Base-by-base conservation (phyloP, 2,329 filamentous ascomycete species). In the Xylaria sp. region DNA sequence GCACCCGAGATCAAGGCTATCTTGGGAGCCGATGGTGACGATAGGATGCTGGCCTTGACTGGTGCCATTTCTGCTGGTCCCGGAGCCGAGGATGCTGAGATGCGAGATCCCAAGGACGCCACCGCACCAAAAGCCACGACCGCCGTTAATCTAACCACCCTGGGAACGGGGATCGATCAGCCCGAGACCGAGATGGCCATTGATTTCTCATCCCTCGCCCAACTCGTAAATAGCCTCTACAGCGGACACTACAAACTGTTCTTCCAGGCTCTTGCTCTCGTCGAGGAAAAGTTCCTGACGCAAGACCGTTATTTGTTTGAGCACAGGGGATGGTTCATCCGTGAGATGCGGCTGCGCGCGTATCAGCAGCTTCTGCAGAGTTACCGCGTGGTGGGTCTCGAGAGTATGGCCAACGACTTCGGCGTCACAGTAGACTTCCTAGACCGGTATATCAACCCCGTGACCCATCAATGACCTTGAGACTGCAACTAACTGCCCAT, bases 1-100 rank as follows among this genome's bases (percentile, higher is more conserved):
- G 96, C 96, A 7, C 95, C 96, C 13, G 96, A 99, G 82, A 97
- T 99, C 83, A 97, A 96, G 83, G 96, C 96, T 42, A 96, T 99
- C 70, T 88, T 99, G 27, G 96, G 95, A 65, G 76, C 76, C 42
- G 90, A 95, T 73, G 90, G 90, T 27, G 92, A 96, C 74, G 94
- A 97, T 77, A 95, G 95, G 81, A 84, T 97, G 61, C 86, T 93
- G 36, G 94, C 93, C 0, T 84, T 97, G 25, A 89, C 90, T 33
- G 94, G 94, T 20, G 90, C 91, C 36, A 82, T 94, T 61, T 96
- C 93, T 1, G 90, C 93, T 3, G 93, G 94, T 0, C 92, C 92
- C 1, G 89, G 92, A 57, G 92, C 89, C 29, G 92, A 78, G 61
- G 76, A 97, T 72, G 91, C 93, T 75, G 90, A 92, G 71, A 91